Conservation (phyloP, 2,329 filamentous ascomycete species). For the Epicoccum sorghinum region DNA sequence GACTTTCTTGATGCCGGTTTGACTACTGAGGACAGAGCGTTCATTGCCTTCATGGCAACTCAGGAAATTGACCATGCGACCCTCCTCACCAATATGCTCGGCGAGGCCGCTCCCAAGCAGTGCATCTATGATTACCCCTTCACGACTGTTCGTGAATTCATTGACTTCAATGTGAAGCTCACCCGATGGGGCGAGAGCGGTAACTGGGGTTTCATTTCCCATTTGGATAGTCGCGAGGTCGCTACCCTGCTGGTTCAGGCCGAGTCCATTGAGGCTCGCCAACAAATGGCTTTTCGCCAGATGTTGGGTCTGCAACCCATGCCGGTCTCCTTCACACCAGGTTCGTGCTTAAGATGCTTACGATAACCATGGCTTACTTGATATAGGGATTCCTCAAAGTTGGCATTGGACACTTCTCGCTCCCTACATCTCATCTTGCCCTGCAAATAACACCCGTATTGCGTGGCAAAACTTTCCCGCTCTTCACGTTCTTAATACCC, state of each 20-base stretch:
- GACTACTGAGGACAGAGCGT: slow-evolving; percentile 69
- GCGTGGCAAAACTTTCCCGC: slow-evolving; percentile 86
- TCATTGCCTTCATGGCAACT: slow-evolving; percentile 78
- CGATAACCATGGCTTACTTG: slow-evolving; percentile 48
- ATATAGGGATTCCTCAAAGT: slow-evolving; percentile 78
- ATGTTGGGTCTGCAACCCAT: slow-evolving; percentile 80
- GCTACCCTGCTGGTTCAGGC: slow-evolving; percentile 75
- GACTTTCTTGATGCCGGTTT: slow-evolving; percentile 76
- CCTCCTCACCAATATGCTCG: slow-evolving; percentile 77
- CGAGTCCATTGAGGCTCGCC: slow-evolving; percentile 78
- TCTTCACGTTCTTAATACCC: slow-evolving; percentile 74
- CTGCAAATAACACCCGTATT: slow-evolving; percentile 72
- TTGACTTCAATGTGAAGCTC: slow-evolving; percentile 86
- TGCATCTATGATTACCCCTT: slow-evolving; percentile 86
- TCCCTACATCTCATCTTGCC: slow-evolving; percentile 80
- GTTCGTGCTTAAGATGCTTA: too few relatives aligned
- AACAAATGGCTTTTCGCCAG: slow-evolving; percentile 85
- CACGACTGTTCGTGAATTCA: slow-evolving; percentile 73
- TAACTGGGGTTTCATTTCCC: slow-evolving; percentile 80
- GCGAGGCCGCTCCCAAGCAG: slow-evolving; percentile 70
- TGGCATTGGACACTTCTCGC: slow-evolving; percentile 85
- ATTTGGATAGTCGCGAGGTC: slow-evolving; percentile 76
- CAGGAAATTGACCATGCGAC: slow-evolving; percentile 82
- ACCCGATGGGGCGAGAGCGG: slow-evolving; percentile 81
- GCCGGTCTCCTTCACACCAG: slow-evolving; percentile 69